Evolutionary conservation across 1,284 basidiomycete genomes (phyloP).

Genomic region (Microstroma glucosiphilum): DNA sequence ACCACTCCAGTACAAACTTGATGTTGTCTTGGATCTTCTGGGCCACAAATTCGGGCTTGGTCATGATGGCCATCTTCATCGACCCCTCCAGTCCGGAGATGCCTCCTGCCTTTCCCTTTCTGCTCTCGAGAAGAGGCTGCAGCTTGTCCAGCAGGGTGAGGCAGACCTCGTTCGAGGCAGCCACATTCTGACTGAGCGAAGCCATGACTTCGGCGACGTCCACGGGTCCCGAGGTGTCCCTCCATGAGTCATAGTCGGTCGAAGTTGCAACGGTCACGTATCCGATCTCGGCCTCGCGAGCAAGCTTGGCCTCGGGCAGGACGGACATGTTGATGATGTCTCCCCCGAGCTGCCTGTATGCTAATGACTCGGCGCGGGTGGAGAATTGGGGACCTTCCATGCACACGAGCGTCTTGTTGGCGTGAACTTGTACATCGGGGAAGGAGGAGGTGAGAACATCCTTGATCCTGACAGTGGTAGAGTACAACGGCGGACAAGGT

Average conservation of each 20-base stretch:
- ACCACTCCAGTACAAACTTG: constrained; percentile 63
- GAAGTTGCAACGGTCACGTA: constrained; percentile 52
- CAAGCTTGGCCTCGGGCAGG: constrained; percentile 90
- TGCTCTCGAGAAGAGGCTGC: constrained; percentile 52
- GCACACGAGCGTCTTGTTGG: constrained; percentile 78
- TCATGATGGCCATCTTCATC: constrained; percentile 62
- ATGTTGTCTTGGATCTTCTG: constrained; percentile 68
- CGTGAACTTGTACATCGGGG: constrained; percentile 55
- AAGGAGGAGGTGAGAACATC: neutral
- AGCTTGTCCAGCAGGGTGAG: constrained; percentile 72
- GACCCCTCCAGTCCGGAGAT: constrained; percentile 21
- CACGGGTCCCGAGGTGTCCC: constrained; percentile 70
- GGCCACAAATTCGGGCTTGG: constrained; percentile 61
- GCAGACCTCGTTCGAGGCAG: constrained; percentile 65
- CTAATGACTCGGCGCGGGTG: constrained; percentile 85
- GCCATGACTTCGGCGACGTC: constrained; percentile 84
- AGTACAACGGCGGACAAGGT: too few relatives aligned
- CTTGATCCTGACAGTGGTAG: neutral
- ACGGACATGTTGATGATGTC: constrained; percentile 67
- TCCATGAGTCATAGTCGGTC: constrained; percentile 55
- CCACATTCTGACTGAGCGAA: constrained; percentile 76
- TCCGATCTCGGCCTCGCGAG: constrained; percentile 81
- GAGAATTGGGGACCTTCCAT: constrained; percentile 96
- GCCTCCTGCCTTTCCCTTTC: constrained; percentile 20
- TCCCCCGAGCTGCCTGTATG: constrained; percentile 89